Conservation (phyloP, 306 rosid species). For the Leucaena leucocephala region DNA sequence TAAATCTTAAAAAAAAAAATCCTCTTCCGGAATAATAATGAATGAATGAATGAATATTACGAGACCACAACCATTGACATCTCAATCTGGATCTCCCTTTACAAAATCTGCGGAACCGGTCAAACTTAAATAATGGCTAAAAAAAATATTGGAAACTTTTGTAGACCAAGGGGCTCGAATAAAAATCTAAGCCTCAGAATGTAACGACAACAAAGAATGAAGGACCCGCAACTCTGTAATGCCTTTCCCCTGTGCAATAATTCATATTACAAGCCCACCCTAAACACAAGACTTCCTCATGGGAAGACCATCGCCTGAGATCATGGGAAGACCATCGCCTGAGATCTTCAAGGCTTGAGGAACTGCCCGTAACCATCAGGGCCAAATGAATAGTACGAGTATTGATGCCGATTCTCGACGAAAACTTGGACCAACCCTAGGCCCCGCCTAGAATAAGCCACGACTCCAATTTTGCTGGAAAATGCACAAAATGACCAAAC, state of each 20-base stretch:
- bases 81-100: conserved; percentile 24
- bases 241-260: conserved; percentile 72
- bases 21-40: background rate
- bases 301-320: conserved; percentile 42
- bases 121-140: conserved; percentile 32
- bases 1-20: background rate
- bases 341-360: conserved; percentile 43
- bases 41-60: background rate
- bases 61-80: conserved; percentile 37
- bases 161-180: conserved; percentile 41
- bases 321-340: conserved; percentile 42
- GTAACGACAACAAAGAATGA: conserved; percentile 53
- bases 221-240: conserved; percentile 54
- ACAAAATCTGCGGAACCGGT: conserved; percentile 71
- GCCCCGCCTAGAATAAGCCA: conserved; percentile 41
- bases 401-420: conserved; percentile 35
- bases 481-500: conserved; percentile 48
- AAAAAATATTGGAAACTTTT: background rate
- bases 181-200: conserved; percentile 45
- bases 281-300: conserved; percentile 45
- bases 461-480: conserved; percentile 41
- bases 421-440: conserved; percentile 45
- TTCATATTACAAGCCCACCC: conserved; percentile 38
- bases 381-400: conserved; percentile 36
- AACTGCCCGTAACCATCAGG: conserved; percentile 51